These are phyloP conservation scores for Theobroma cacao DNA, from an alignment of 345 rosid species.

Conservation along the genomic window DNA sequence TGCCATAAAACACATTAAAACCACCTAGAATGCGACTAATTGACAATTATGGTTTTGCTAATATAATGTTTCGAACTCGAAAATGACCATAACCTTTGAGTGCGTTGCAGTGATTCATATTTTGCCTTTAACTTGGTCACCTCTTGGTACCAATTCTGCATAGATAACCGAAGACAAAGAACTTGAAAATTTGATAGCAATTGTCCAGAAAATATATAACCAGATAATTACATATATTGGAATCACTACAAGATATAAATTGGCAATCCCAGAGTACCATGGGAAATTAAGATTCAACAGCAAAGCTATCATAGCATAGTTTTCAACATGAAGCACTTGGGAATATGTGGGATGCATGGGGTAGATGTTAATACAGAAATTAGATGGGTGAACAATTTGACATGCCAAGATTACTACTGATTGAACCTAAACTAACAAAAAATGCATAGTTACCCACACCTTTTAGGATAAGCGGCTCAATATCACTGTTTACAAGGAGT, in stretches of 20 bases:
- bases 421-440: too few species aligned
- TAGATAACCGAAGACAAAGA: not conserved
- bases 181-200: not conserved
- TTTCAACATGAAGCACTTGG: not conserved
- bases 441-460: not conserved
- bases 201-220: not conserved
- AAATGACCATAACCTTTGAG: slow-evolving; percentile 53
- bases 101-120: slow-evolving; percentile 76
- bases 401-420: not conserved
- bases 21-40: not conserved
- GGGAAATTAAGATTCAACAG: not conserved
- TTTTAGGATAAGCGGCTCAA: too few species aligned
- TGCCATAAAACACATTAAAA: not conserved
- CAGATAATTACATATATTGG: not conserved
- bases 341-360: too few species aligned
- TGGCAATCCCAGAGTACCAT: not conserved
- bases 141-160: slow-evolving; percentile 81
- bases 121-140: slow-evolving; percentile 68
- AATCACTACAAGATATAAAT: not conserved
- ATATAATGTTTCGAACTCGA: not conserved
- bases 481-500: too few species aligned
- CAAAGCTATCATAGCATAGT: not conserved
- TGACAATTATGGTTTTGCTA: not conserved
- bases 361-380: too few species aligned
- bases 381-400: not conserved